These are phyloP conservation scores for Hanseniaspora opuntiae DNA, from an alignment of 805 yeast genomes.

Conservation along the genomic window DNA sequence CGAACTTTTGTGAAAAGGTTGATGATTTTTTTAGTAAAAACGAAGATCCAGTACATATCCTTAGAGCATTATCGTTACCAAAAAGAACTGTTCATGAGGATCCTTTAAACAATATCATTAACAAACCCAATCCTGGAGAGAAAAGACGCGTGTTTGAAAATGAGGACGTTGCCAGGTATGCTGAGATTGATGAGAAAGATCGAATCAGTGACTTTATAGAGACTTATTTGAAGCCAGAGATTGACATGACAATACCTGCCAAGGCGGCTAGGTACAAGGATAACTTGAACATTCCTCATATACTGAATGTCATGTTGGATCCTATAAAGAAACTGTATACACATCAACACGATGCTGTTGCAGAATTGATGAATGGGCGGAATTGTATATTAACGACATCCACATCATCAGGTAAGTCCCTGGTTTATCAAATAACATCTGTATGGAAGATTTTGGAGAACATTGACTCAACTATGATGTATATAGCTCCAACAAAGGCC, in stretches of 20 bases:
- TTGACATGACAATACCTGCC: constrained; percentile 5
- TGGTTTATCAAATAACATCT: constrained; percentile 82
- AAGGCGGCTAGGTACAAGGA: not conserved
- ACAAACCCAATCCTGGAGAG: constrained; percentile 31
- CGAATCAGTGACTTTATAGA: constrained; percentile 7
- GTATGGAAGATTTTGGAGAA: constrained; percentile 32
- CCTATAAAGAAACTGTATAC: constrained; percentile 39
- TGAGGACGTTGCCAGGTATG: not conserved
- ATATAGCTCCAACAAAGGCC: constrained; percentile 93
- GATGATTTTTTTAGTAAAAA: constrained; percentile 25
- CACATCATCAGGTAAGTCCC: constrained; percentile 90
- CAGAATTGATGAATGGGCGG: constrained; percentile 39
- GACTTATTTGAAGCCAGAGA: constrained; percentile 11
- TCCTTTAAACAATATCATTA: constrained; percentile 35
- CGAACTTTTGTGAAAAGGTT: constrained; percentile 35
- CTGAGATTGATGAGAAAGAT: not conserved
- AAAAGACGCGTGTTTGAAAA: constrained; percentile 17
- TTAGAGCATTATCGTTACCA: constrained; percentile 30
- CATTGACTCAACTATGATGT: constrained; percentile 49
- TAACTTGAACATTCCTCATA: constrained; percentile 1
- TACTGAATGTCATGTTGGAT: not conserved
- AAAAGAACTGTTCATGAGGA: constrained; percentile 37
- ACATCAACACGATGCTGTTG: constrained; percentile 72
- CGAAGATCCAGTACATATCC: constrained; percentile 11
- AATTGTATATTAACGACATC: constrained; percentile 86